Evolutionary conservation across 306 rosid species (phyloP).

Genomic region (Corylus americana): DNA sequence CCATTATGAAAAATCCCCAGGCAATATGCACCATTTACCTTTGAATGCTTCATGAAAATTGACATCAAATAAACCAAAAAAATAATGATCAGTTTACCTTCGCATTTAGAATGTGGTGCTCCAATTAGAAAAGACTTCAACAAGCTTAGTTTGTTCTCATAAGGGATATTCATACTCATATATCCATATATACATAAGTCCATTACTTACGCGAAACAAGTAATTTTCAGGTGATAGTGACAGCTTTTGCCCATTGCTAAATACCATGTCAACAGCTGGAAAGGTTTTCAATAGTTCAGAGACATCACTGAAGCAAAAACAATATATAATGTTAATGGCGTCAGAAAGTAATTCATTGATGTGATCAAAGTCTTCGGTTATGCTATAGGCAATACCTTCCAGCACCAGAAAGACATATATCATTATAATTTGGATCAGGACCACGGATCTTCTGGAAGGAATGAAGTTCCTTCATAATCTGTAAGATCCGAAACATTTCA

Average conservation of each 20-base stretch:
- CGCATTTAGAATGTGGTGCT: neutral
- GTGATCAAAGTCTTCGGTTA: conserved; percentile 19
- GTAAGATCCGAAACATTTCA: conserved; percentile 9
- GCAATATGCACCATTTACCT: conserved; percentile 87
- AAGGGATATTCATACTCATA: neutral
- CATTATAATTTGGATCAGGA: conserved; percentile 86
- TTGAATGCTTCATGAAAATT: conserved; percentile 74
- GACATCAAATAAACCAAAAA: conserved; percentile 27
- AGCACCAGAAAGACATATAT: conserved; percentile 76
- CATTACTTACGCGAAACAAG: conserved; percentile 73
- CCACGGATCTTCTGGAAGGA: conserved; percentile 67
- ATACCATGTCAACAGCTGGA: conserved; percentile 92
- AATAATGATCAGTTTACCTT: conserved; percentile 17
- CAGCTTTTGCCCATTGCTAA: conserved; percentile 70
- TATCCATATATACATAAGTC: neutral
- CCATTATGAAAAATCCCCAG: conserved; percentile 84
- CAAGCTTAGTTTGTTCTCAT: neutral
- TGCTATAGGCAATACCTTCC: conserved; percentile 57
- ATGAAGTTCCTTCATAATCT: conserved; percentile 71
- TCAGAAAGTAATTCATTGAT: conserved; percentile 10
- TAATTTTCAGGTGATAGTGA: conserved; percentile 92
- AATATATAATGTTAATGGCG: conserved; percentile 32
- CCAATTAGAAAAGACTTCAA: neutral
- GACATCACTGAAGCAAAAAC: conserved; percentile 58
- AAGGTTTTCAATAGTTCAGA: conserved; percentile 59